Evolutionary conservation across 2,329 filamentous ascomycete genomes (phyloP).

Genomic region (Trichophyton rubrum): DNA sequence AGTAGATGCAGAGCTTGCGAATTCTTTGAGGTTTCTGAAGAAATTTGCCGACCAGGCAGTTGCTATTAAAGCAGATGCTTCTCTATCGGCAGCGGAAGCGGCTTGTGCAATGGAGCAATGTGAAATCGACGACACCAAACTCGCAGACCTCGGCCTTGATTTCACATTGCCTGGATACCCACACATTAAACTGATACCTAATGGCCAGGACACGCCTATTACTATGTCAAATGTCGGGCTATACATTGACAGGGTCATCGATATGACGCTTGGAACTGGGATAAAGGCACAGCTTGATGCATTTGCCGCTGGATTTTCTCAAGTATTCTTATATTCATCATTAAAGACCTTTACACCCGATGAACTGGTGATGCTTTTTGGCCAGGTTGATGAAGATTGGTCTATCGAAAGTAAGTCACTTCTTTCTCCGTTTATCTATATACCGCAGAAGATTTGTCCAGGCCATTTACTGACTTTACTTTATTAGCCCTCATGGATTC

Average conservation of each 20-base stretch:
- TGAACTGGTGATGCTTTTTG: slow-evolving; percentile 90
- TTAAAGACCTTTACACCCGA: slow-evolving; percentile 88
- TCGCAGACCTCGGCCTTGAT: slow-evolving; percentile 84
- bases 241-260: slow-evolving; percentile 81
- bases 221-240: slow-evolving; percentile 82
- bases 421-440: neutral
- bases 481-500: slow-evolving; percentile 78
- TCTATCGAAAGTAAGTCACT: slow-evolving; percentile 73
- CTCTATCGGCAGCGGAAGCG: slow-evolving; percentile 57
- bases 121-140: slow-evolving; percentile 57
- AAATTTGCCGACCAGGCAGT: slow-evolving; percentile 76
- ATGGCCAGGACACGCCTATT: slow-evolving; percentile 62
- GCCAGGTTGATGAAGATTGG: slow-evolving; percentile 89
- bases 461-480: slow-evolving; percentile 21
- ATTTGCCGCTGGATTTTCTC: slow-evolving; percentile 81
- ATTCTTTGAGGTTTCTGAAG: slow-evolving; percentile 75
- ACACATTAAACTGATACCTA: slow-evolving; percentile 64
- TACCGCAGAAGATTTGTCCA: slow-evolving; percentile 6
- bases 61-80: slow-evolving; percentile 59
- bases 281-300: slow-evolving; percentile 82
- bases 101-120: slow-evolving; percentile 56
- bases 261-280: slow-evolving; percentile 79
- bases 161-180: slow-evolving; percentile 92
- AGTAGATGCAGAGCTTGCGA: slow-evolving; percentile 75
- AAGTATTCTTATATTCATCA: slow-evolving; percentile 91